Conservation (phyloP, 768 basidiomycete species). For the Leccinum sublutescens region DNA sequence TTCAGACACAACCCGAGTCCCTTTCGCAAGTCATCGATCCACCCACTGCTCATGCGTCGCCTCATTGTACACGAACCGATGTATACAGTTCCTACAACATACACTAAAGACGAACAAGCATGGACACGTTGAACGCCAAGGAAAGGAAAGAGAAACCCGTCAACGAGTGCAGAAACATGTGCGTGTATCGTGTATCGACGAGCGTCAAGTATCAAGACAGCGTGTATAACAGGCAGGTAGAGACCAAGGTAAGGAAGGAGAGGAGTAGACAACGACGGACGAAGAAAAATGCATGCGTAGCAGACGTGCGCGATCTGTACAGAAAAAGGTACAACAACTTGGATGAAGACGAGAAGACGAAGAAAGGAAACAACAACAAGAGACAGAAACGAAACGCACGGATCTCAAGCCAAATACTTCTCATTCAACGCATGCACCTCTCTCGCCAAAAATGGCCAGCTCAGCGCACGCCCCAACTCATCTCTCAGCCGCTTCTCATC, state of each 20-base stretch:
- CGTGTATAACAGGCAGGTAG: neutral
- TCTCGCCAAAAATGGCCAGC: conserved; percentile 81
- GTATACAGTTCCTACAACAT: neutral
- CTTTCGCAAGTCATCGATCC: too few relatives aligned
- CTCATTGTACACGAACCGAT: neutral
- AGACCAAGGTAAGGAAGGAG: neutral
- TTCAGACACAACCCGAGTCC: too few relatives aligned
- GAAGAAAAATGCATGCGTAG: neutral
- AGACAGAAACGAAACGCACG: neutral
- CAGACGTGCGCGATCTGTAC: neutral
- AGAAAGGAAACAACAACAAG: neutral
- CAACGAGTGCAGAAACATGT: neutral
- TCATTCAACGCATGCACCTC: conserved; percentile 86
- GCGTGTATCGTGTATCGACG: neutral
- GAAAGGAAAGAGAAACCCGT: neutral
- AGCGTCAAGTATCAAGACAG: neutral
- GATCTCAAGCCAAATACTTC: conserved; percentile 60
- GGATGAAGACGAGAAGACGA: neutral
- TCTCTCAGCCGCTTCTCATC: conserved; percentile 49
- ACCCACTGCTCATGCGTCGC: neutral
- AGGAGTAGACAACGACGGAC: neutral
- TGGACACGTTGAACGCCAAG: neutral
- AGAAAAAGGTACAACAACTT: neutral
- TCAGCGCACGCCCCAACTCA: conserved; percentile 68
- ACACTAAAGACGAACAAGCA: neutral